Base-by-base conservation (phyloP, 768 basidiomycete species). In the Tubosaeta brunneosetosa region DNA sequence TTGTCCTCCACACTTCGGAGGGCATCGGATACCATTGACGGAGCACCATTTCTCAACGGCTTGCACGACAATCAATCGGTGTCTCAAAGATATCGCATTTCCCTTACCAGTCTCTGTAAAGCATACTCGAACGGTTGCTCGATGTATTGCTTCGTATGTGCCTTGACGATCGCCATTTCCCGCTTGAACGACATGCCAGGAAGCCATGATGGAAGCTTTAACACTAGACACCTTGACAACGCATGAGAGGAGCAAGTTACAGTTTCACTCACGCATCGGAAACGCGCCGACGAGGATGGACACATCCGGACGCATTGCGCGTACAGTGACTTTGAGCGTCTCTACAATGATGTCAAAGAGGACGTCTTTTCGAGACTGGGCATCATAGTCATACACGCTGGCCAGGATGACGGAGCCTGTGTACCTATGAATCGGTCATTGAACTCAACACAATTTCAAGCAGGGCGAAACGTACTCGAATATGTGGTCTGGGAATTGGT, bases 401-500 rank as follows among this genome's bases (percentile, higher is more conserved):
- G 46, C 53, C 41, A 64, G n/a, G n/a, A 65, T 56, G 33, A 62
- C 27, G 1, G 62, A 62, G 27, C 53, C 46, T 6, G 62, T 62
- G 40, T 59, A 65, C 25, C 62, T 64, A 11, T 12, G 17, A 22
- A 14, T 16, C 2, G 5, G 37, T 32, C 13, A 12, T 29, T 22
- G 22, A 22, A 22, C 22, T 9, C 12, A 19, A 13, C 22, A 22
- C 47, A 44, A 33, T 2, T 25, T 33, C n/a, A 32, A 26, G 16
- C 19, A 14, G 4, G 25, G 36, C 13, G 38, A 37, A 29, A 40
- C 55, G 17, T 50, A 65, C 77, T 72, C 67, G 37, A 65, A 64
- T 31, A 76, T 55, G 34, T 72, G 71, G 11, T 65, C 64, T 9
- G 66, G 50, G 19, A 72, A 62, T 49, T 65, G 61, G 2, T 70